Evolutionary conservation across 1,284 basidiomycete genomes (phyloP).

Genomic region (Schizophyllum amplum): DNA sequence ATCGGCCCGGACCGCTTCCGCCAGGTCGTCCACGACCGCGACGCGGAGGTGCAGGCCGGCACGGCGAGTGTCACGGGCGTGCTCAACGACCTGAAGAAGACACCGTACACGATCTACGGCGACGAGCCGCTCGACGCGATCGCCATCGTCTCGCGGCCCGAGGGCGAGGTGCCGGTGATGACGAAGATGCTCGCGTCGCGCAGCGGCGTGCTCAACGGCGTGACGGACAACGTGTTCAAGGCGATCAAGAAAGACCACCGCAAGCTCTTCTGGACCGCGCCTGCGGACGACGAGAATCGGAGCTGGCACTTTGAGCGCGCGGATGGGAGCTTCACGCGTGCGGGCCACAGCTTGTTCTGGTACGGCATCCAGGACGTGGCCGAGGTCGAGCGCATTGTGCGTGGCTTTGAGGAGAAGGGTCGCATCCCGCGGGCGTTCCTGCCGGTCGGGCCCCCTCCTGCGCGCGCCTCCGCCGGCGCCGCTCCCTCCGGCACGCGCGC

Average conservation of each 20-base stretch:
- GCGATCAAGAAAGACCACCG: constrained; percentile 94
- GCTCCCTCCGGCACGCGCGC: constrained; percentile 33
- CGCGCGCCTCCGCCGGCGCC: constrained; percentile 56
- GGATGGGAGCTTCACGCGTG: constrained; percentile 95
- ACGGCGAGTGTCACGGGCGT: constrained; percentile 86
- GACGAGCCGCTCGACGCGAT: constrained; percentile 96
- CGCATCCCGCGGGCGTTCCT: constrained; percentile 85
- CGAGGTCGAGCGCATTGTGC: constrained; percentile 86
- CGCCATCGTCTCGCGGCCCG: constrained; percentile 90
- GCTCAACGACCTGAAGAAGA: constrained; percentile 72
- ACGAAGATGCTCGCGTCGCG: constrained; percentile 88
- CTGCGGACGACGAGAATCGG: constrained; percentile 92
- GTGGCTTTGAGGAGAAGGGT: constrained; percentile 77
- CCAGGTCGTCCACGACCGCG: constrained; percentile 89
- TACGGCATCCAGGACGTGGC: constrained; percentile 90
- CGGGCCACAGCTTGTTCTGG: constrained; percentile 93
- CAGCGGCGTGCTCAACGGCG: constrained; percentile 87
- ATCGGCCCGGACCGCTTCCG: constrained; percentile 92
- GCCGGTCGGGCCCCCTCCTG: constrained; percentile 67
- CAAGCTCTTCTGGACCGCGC: constrained; percentile 93
- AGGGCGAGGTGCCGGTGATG: constrained; percentile 85
- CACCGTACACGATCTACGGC: constrained; percentile 92
- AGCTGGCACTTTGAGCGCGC: constrained; percentile 99
- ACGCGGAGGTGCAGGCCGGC: constrained; percentile 85
- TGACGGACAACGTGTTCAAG: constrained; percentile 96